Base-by-base conservation (phyloP, 1,284 basidiomycete genomes). In the Ustilago crameri region DNA sequence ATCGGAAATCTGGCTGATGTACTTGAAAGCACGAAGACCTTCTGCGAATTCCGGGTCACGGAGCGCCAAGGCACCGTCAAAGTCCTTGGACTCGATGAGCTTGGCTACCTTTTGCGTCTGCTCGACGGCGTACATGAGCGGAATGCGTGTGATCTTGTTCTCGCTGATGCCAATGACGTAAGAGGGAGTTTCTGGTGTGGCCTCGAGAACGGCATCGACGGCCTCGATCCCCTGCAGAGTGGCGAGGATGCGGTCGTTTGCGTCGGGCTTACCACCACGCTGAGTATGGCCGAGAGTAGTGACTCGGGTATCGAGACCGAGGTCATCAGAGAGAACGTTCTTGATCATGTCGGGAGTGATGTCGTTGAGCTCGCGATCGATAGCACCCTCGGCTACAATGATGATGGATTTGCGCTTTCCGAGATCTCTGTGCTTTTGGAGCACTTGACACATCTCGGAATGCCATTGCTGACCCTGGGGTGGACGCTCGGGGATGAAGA, bases 231-330 rank as follows among this genome's bases (percentile, higher is more conserved):
- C 95, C 87, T 98, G 95, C 22, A 98, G 85, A 1, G 95, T 96
- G 0, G 95, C 95, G 84, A 98, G 81, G 75, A 97, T 92, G 40
- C 96, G 90, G 84, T 99, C 95, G 75, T 89, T 90, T 1, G 95
- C 95, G 76, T 93, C 95, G 0, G 95, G 95, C 67, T 89, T 88
- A 5, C 95, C 95, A 56, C 95, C 95, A 69, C 95, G 89, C 84
- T 98, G 95, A 0, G 93, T 96, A 85, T 99, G 96, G 24, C 96
- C 95, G 24, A 99, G 88, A 0, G 93, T 97, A n/a, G 96, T 99
- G 9, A 98, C 95, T 58, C 96, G 88, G 0, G 95, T 95, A 84
- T 99, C 95, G 41, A 98, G 88, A 0, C 92, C 91, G 27, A 98
- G 88, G 12, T 91, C 88, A 34, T 96, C 89, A 1, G 90, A 87